These are phyloP conservation scores for Salix viminalis DNA, from an alignment of 345 rosid species.

Conservation along the genomic window DNA sequence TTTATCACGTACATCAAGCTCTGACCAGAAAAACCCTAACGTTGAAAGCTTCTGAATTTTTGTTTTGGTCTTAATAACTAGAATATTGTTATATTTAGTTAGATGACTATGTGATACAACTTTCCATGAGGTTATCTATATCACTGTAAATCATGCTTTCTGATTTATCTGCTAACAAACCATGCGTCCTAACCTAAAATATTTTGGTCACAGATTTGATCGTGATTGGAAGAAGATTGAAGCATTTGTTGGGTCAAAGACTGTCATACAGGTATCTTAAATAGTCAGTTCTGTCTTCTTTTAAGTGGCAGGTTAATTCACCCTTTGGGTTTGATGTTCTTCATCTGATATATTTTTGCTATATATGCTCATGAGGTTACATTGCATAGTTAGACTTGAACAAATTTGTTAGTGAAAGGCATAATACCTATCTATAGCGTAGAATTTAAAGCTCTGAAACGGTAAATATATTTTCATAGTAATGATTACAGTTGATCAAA, in stretches of 20 bases:
- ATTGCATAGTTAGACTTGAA: background rate
- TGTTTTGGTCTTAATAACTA: background rate
- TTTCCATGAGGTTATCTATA: background rate
- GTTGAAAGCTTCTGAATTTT: background rate
- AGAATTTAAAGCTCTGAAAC: background rate
- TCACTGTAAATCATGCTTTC: background rate
- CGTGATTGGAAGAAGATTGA: constrained; percentile 99
- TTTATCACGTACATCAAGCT: background rate
- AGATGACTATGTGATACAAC: background rate
- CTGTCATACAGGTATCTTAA: constrained; percentile 73
- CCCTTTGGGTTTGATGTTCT: background rate
- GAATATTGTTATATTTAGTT: background rate
- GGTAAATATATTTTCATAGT: background rate
- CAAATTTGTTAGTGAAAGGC: background rate
- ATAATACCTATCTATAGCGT: background rate
- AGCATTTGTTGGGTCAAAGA: constrained; percentile 90
- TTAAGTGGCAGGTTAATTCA: background rate
- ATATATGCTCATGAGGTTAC: background rate
- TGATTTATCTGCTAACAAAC: background rate
- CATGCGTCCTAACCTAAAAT: background rate
- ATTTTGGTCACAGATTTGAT: constrained; percentile 55
- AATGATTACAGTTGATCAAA: background rate
- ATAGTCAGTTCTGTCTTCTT: background rate
- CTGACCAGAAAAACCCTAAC: background rate
- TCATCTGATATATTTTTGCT: background rate